Base-by-base conservation (phyloP, 2,329 filamentous ascomycete species). In the Niveomyces coronatus region DNA sequence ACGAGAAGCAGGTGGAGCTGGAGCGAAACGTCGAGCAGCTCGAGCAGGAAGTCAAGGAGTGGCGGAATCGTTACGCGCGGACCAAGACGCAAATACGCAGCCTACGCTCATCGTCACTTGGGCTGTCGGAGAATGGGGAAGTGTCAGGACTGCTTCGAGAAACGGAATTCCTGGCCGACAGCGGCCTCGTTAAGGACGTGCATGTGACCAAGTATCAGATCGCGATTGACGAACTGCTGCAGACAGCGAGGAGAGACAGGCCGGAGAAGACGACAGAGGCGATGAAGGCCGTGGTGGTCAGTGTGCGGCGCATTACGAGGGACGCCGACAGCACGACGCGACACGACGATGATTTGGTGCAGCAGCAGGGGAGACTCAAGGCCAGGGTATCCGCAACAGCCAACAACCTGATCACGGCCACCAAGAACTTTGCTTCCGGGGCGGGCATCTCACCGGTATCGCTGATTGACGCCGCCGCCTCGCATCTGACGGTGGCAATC, bases 181-280 rank as follows among this genome's bases (percentile, higher is more conserved):
- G 79, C 42, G 91, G 91, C 5, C 58, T 91, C 16, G 78, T 98
- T 49, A 88, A 85, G 61, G 91, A 95, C 58, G 74, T 95, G 10
- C 84, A 95, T 55, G 78, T 98, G 47, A 95, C 89, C 35, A 88
- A 85, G 53, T 96, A 94, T 65, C 91, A 98, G 58, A 81, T 96
- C 43, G 76, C 87, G 16, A 84, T 98, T 44, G 89, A 98, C 54
- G 89, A 96, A 51, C 70, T 96, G 27, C 69, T 98, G 24, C 81
- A 81, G 46, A 74, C 71, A 28, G 86, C 87, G 14, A 79, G 88
- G 35, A 70, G 71, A 23, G 76, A 82, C n/a, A 75, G 82, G 37
- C 77, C 86, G 1, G 74, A 81, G 31, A 74, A 75, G 47, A 79
- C 91, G 23, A 78, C 93, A 34, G 82, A 91, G 31, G 77, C 82